A percentile compares a stretch with the other conserved stretches of the same genome.
phyloP scores from a whole-genome alignment of 202 grass and related monocot genomes.

The Zizania palustris region DNA sequence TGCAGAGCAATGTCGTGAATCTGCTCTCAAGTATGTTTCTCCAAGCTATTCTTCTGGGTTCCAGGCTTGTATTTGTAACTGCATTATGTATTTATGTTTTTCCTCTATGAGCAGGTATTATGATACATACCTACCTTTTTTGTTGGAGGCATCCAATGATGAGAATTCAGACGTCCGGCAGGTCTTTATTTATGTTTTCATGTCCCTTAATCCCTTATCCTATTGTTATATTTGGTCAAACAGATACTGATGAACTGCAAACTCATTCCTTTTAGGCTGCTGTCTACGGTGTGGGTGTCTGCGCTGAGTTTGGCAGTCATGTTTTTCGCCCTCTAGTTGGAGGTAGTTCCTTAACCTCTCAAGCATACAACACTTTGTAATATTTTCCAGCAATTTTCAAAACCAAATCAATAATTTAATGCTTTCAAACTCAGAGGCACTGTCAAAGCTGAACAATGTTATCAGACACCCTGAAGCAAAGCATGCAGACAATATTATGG shows the following conservation, averaged over 20 bases:
- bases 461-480: slow-evolving; percentile 82
- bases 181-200: slow-evolving; percentile 54
- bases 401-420: slow-evolving; percentile 1
- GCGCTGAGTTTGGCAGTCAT: slow-evolving; percentile 89
- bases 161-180: slow-evolving; percentile 91
- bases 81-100: slow-evolving; percentile 35
- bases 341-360: slow-evolving; percentile 52
- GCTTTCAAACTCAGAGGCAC: slow-evolving; percentile 64
- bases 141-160: slow-evolving; percentile 94
- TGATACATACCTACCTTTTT: slow-evolving; percentile 94
- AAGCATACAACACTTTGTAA: background rate
- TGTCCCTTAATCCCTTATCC: slow-evolving; percentile 24
- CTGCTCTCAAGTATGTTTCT: slow-evolving; percentile 67
- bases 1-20: slow-evolving; percentile 91
- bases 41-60: slow-evolving; percentile 4
- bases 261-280: slow-evolving; percentile 64
- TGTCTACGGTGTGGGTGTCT: slow-evolving; percentile 95
- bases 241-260: slow-evolving; percentile 9
- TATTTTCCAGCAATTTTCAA: slow-evolving; percentile 22
- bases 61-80: slow-evolving; percentile 10
- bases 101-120: slow-evolving; percentile 63
- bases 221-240: slow-evolving; percentile 1
- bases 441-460: slow-evolving; percentile 87
- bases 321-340: slow-evolving; percentile 86
- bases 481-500: slow-evolving; percentile 86